phyloP scores from a whole-genome alignment of 306 rosid genomes.

The Vicia faba region DNA sequence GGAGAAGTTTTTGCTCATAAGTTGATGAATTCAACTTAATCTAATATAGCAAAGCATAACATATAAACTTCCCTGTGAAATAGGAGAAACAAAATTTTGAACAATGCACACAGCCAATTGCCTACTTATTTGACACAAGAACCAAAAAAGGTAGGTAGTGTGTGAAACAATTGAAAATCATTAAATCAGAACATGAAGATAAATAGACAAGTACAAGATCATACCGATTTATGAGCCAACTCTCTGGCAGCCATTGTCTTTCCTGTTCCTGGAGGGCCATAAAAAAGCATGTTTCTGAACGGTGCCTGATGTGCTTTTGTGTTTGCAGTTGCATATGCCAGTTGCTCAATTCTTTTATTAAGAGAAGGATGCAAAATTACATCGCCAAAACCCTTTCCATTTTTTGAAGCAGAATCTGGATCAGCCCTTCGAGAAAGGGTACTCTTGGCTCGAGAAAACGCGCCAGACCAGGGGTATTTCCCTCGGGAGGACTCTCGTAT shows the following conservation, averaged over 20 bases:
- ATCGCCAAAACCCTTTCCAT: slow-evolving; percentile 81
- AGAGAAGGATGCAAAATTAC: slow-evolving; percentile 91
- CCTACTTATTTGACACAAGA: neutral
- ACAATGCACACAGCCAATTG: slow-evolving; percentile 3
- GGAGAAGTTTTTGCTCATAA: neutral
- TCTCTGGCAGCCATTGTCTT: slow-evolving; percentile 99
- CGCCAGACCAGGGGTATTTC: slow-evolving; percentile 98
- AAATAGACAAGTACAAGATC: slow-evolving; percentile 32
- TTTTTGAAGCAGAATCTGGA: slow-evolving; percentile 51
- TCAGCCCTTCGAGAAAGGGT: slow-evolving; percentile 43
- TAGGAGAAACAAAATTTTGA: neutral
- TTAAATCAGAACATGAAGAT: slow-evolving; percentile 25
- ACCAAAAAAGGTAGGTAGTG: neutral
- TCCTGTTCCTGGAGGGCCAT: slow-evolving; percentile 99
- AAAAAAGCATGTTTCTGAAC: slow-evolving; percentile 92
- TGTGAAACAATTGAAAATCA: neutral
- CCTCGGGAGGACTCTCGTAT: slow-evolving; percentile 98
- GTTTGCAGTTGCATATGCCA: slow-evolving; percentile 88
- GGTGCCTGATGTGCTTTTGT: slow-evolving; percentile 97
- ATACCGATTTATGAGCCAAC: slow-evolving; percentile 89
- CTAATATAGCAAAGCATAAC: slow-evolving; percentile 5
- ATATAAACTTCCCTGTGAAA: neutral
- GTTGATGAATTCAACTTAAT: neutral
- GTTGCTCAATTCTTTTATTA: slow-evolving; percentile 76
- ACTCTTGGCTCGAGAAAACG: slow-evolving; percentile 61